Base-by-base conservation (phyloP, 768 basidiomycete genomes). In the Leccinum broughii region DNA sequence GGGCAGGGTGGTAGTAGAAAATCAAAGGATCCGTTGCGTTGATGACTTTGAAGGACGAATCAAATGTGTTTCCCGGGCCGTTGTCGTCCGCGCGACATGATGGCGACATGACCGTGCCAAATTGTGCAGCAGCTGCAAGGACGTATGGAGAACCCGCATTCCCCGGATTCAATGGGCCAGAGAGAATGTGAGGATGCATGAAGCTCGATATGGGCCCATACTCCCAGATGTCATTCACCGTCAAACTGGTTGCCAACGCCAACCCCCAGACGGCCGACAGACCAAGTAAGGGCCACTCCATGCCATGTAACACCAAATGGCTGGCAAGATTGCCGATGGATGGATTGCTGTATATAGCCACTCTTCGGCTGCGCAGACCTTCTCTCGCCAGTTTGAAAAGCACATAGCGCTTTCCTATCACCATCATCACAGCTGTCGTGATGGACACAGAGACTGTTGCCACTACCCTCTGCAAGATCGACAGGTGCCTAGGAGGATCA, bases 231-330 rank as follows among this genome's bases (percentile, higher is more conserved):
- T 44, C 41, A n/a, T 10, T n/a, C 41, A 10, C 41, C 9, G 9
- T 10, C 41, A 44, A n/a, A 44, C 41, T 10, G n/a, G 41, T n/a
- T n/a, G 0, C n/a, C 9, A 22, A 35, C 20, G 30, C 46, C 46
- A 24, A 37, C 34, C 28, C 46, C 50, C 13, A 32, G 48, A 22
- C 53, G 57, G 32, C 61, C 51, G 14, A 34, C 10, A 63, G 41
- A 11, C 28, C 61, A 11, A 64, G 30, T 44, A 61, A 39, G 1
- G 56, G 41, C 2, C 52, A 32, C 20, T 63, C 60, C 3, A 57
- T n/a, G 20, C 51, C 56, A 22, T 30, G n/a, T 4, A n/a, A 44
- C n/a, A 10, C 8, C 17, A n/a, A 4, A 44, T 44, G 41, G 14
- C 13, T 44, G n/a, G 41, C 20, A 6, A 59, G 28, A 14, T 41